These are phyloP conservation scores for Fraxinus angustifolia DNA, from an alignment of 305 asterid genomes.

Conservation along the genomic window DNA sequence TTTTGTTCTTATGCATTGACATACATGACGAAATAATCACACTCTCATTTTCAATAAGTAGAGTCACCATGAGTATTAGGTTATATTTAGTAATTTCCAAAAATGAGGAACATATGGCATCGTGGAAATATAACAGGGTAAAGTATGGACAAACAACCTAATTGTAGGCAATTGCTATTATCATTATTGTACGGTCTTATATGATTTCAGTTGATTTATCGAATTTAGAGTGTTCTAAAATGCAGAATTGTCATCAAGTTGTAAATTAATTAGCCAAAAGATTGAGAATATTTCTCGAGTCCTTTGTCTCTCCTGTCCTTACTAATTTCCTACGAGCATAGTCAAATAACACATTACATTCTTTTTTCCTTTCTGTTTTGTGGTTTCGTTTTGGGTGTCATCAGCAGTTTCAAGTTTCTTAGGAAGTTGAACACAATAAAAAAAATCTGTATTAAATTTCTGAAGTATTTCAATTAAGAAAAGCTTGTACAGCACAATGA, in stretches of 20 bases:
- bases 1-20: not conserved
- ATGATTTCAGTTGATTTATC: not conserved
- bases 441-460: constrained; percentile 1
- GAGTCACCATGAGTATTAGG: not conserved
- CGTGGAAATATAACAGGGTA: not conserved
- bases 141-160: not conserved
- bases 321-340: not conserved
- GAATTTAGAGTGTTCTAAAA: not conserved
- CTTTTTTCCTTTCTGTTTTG: not conserved
- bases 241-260: not conserved
- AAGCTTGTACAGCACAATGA: not conserved
- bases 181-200: not conserved
- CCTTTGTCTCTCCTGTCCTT: not conserved
- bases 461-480: not conserved
- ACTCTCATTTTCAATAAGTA: not conserved
- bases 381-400: not conserved
- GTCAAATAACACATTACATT: not conserved
- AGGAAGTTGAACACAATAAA: not conserved
- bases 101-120: not conserved
- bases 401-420: not conserved
- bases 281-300: not conserved
- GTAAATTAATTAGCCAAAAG: not conserved
- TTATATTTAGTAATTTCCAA: not conserved
- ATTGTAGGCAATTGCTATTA: not conserved
- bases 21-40: not conserved